These are phyloP conservation scores for Blastocystis sp. DNA, from an alignment of 352 stramenopile species.

Conservation along the genomic window DNA sequence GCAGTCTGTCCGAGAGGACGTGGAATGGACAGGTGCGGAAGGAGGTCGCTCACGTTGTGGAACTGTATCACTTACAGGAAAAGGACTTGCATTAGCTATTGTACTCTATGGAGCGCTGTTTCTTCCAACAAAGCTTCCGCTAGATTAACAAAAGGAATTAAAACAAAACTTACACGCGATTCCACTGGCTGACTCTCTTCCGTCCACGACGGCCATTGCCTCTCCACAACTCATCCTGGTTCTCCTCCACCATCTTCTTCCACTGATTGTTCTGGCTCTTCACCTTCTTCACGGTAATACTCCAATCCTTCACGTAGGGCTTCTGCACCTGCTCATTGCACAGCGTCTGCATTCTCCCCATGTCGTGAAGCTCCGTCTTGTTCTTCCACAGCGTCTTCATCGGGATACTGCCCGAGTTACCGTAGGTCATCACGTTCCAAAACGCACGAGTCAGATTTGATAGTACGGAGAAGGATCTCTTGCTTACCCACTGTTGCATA, in stretches of 20 bases:
- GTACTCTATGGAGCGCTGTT: neutral
- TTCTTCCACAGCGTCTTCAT: constrained; percentile 61
- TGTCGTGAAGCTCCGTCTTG: constrained; percentile 51
- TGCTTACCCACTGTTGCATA: constrained; percentile 52
- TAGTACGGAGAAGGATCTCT: constrained; percentile 56
- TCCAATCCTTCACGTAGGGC: constrained; percentile 57
- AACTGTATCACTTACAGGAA: neutral
- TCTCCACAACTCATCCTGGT: neutral
- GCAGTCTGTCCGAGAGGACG: neutral
- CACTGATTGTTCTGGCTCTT: constrained; percentile 46
- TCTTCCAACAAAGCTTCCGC: constrained; percentile 13
- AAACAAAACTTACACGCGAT: constrained; percentile 38
- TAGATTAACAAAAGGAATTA: neutral
- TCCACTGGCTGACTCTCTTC: constrained; percentile 56
- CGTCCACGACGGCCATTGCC: neutral
- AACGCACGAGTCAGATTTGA: constrained; percentile 42
- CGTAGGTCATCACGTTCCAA: constrained; percentile 61
- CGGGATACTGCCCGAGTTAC: constrained; percentile 50
- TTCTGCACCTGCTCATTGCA: neutral
- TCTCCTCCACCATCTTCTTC: neutral
- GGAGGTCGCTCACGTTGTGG: neutral
- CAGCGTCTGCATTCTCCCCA: constrained; percentile 22
- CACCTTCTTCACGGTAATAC: constrained; percentile 40
- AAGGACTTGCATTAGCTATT: neutral
- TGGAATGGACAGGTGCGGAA: constrained; percentile 47